Percentiles rank a stretch among this genome's conserved stretches.
phyloP scores from a whole-genome alignment of 805 yeast genomes.

The Pichia manshurica region DNA sequence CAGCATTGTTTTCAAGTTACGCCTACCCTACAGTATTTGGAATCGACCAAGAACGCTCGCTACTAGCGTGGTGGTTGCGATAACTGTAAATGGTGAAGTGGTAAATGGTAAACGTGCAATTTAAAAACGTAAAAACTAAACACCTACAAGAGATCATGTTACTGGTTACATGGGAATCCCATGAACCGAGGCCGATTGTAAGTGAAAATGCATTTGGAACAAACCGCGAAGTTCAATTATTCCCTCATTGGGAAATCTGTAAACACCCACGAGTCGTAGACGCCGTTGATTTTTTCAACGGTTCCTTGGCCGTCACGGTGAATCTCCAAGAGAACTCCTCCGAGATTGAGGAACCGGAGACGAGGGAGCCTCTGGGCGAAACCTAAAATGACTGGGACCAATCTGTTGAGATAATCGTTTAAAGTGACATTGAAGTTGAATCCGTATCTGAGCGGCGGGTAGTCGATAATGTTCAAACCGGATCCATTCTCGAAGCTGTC shows the following conservation, averaged over 20 bases:
- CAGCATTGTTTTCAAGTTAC: slow-evolving; percentile 1
- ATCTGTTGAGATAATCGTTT: not conserved
- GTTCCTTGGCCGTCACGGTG: not conserved
- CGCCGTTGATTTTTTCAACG: not conserved
- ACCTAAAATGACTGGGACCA: not conserved
- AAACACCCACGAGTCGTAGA: slow-evolving; percentile 11
- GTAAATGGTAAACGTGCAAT: too few relatives aligned
- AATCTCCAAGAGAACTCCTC: slow-evolving; percentile 2
- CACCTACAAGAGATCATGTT: too few relatives aligned
- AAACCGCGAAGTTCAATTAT: not conserved
- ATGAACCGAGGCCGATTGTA: too few relatives aligned
- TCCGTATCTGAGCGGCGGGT: slow-evolving; percentile 12
- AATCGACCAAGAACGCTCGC: not conserved
- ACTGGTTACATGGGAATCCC: too few relatives aligned
- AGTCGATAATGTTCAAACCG: slow-evolving; percentile 20
- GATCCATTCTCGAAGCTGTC: slow-evolving; percentile 22
- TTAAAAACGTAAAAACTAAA: too few relatives aligned
- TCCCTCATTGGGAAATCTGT: slow-evolving; percentile 9
- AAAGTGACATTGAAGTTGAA: not conserved
- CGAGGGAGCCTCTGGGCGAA: slow-evolving; percentile 3
- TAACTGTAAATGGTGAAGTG: too few relatives aligned
- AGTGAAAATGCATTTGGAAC: too few relatives aligned
- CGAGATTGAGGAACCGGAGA: slow-evolving; percentile 4
- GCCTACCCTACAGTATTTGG: not conserved
- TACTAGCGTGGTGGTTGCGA: too few relatives aligned